Evolutionary conservation across 192 early-diverging fungal genomes (phyloP), one percentile per base, ranked within the genome.

Genomic region (Mortierella hygrophila): DNA sequence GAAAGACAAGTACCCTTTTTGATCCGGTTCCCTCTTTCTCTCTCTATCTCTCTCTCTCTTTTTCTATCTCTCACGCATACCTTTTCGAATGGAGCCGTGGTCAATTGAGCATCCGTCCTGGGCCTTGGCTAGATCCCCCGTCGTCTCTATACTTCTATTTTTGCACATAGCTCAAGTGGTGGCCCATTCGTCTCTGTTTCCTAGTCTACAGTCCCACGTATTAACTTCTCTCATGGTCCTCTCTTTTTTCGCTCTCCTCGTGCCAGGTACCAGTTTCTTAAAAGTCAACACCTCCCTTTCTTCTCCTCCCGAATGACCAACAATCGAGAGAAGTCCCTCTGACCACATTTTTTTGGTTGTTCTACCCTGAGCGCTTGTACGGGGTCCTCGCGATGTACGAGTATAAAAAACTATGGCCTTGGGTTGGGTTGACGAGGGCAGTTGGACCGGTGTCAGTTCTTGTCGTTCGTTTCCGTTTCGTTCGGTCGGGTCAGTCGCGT

Each of bases 21-120:
- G 57, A 65, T 65, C 26, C 11, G 60, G 60, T 35, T 65, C 60
- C 60, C 26, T 32, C 29, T 3, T 3, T 29, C 26, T 3, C 11
- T 65, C 60, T 32, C n/a, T 29, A 7, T 32, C 10, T 15, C 26
- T 32, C 15, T 18, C 47, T 18, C 49, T 35, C 60, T 32, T 2
- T 29, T 8, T 32, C 10, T 15, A 9, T 32, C 15, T 18, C 47
- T 5, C 49, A 21, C 49, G 20, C 49, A 52, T 21, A 52, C 49
- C 16, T 52, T 52, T 16, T 57, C 9, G 21, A 57, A 65, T 65
- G 60, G 60, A 32, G 26, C n/a, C 3, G 29, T 15, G 60, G 60
- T 32, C 60, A 65, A 65, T 65, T 65, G 60, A 65, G 60, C 60
- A 65, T 65, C 60, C 60, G 60, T 32, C 60, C 60, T 65, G 60